Evolutionary conservation across 495 filamentous ascomycete species (phyloP), one percentile per base, ranked within the genome.

Genomic region (Neurospora hispaniola): DNA sequence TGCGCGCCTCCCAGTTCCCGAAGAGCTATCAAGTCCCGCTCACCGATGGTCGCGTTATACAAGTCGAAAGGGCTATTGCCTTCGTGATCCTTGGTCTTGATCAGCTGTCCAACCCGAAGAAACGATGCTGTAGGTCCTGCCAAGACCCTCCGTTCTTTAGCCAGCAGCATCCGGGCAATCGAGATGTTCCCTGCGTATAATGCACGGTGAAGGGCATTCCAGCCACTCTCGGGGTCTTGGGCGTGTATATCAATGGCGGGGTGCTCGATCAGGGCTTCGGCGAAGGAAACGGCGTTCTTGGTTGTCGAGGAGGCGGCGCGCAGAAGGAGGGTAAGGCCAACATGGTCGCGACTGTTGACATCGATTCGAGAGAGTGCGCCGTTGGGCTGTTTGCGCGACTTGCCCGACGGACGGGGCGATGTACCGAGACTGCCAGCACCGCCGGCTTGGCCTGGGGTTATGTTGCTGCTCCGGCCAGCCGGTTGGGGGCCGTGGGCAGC

Each of bases 61-160:
- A 98, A 84, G 78, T 98, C 95, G 73, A 97, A 96, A 0, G 96
- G 94, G 72, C 94, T 97, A 76, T 95, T 92, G 20, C 96, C 96
- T 79, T 97, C 94, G 68, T 91, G 90, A 76, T 99, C 96, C 79
- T 99, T 99, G 70, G 96, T 91, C 82, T 97, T 97, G 75, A 98
- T 95, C 38, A 97, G 82, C 41, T 89, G 89, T 31, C 87, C 88
- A 12, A 87, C 83, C 41, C 81, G 79, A 42, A 78, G 75, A n/a
- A 85, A 68, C 27, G 81, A 80, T 54, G 80, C 82, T 4, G 83
- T 83, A 40, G 84, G 80, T 46, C 83, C 85, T 1, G 87, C 87
- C 62, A 89, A 84, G 75, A 94, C 91, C 48, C 85, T 86, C 41
- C 86, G 84, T 78, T 97, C 94, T 42, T 91, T 89, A 62, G 89